These are phyloP conservation scores for Huntiella savannae DNA, from an alignment of 2,329 filamentous ascomycete species.

Conservation along the genomic window DNA sequence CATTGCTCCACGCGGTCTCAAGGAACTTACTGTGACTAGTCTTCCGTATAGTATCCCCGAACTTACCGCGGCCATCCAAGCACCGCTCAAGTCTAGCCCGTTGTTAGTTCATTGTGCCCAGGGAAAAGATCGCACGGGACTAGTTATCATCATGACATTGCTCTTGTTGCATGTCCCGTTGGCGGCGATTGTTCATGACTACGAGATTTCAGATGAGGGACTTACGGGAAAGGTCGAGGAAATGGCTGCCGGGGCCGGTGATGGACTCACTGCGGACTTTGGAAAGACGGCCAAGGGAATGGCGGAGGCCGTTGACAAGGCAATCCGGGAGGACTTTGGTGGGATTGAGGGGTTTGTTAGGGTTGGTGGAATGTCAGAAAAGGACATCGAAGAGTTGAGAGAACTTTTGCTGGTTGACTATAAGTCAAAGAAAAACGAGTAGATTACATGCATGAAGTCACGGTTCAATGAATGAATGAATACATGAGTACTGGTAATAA, in stretches of 20 bases:
- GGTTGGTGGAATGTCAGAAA: slow-evolving; percentile 35
- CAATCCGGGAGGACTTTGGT: slow-evolving; percentile 44
- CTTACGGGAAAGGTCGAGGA: slow-evolving; percentile 41
- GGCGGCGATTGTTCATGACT: slow-evolving; percentile 50
- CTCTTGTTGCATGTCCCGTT: slow-evolving; percentile 40
- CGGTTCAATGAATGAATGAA: background rate
- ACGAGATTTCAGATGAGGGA: slow-evolving; percentile 44
- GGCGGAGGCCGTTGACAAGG: slow-evolving; percentile 35
- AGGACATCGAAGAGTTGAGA: slow-evolving; percentile 23
- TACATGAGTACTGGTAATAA: background rate
- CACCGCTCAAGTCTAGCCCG: slow-evolving; percentile 30
- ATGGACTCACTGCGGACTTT: slow-evolving; percentile 60
- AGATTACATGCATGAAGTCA: background rate
- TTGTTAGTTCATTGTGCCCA: slow-evolving; percentile 69
- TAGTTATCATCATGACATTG: slow-evolving; percentile 49
- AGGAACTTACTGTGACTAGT: slow-evolving; percentile 50
- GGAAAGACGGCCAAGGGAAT: slow-evolving; percentile 45
- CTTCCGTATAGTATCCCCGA: slow-evolving; percentile 48
- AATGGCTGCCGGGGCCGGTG: slow-evolving; percentile 45
- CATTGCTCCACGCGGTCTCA: slow-evolving; percentile 52
- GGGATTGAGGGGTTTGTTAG: slow-evolving; percentile 47
- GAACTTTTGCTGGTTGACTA: slow-evolving; percentile 19
- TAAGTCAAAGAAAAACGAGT: background rate
- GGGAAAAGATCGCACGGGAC: slow-evolving; percentile 62
- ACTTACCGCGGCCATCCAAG: slow-evolving; percentile 26